Conservation (phyloP, 2,329 filamentous ascomycete species). For the Chaetomium globosum region DNA sequence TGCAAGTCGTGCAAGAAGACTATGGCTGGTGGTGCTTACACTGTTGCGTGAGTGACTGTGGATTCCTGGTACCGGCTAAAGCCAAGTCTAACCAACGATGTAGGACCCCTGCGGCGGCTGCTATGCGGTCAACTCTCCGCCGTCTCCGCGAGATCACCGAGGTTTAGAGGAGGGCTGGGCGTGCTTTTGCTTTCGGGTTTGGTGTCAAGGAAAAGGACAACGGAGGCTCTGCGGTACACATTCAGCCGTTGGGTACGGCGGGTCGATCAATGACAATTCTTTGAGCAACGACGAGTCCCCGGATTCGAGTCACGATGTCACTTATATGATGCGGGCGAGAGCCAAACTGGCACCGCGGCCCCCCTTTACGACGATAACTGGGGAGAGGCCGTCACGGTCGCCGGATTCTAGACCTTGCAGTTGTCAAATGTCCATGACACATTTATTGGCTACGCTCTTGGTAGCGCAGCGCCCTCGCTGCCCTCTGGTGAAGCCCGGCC, state of each 20-base stretch:
- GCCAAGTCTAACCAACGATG: conserved; percentile 24
- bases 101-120: conserved; percentile 88
- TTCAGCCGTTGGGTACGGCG: conserved; percentile 37
- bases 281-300: conserved; percentile 35
- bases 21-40: conserved; percentile 90
- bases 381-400: conserved; percentile 27
- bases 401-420: conserved; percentile 27
- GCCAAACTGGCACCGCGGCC: conserved; percentile 22
- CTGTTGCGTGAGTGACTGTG: conserved; percentile 80
- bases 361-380: conserved; percentile 26
- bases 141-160: conserved; percentile 96
- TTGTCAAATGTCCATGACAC: conserved; percentile 30
- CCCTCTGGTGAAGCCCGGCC: conserved; percentile 20
- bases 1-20: conserved; percentile 96
- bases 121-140: conserved; percentile 94
- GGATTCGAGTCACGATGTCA: conserved; percentile 31
- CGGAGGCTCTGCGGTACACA: conserved; percentile 37
- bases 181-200: conserved; percentile 38
- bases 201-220: conserved; percentile 41
- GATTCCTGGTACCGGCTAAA: neutral
- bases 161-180: conserved; percentile 64
- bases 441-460: conserved; percentile 19
- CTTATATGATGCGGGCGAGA: conserved; percentile 28
- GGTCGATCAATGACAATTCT: conserved; percentile 38
- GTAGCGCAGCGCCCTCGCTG: conserved; percentile 4